These are phyloP conservation scores for Colletotrichum eleusines DNA, from an alignment of 2,329 filamentous ascomycete species.

Conservation along the genomic window DNA sequence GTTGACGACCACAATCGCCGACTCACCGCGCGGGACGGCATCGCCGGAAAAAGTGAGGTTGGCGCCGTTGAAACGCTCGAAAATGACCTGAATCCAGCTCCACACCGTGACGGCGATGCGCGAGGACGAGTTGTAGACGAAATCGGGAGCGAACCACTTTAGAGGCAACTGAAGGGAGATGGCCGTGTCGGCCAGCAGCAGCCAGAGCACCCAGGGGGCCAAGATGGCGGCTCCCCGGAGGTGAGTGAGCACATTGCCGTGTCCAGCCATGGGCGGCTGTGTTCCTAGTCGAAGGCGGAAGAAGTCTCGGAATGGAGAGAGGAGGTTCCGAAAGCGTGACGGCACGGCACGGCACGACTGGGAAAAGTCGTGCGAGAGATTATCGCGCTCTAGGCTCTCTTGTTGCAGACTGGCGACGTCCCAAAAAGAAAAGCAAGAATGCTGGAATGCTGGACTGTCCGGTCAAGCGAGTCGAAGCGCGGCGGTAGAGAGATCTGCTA, in stretches of 20 bases:
- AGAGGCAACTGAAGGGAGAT: conserved; percentile 63
- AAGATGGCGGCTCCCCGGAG: conserved; percentile 59
- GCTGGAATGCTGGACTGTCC: conserved; percentile 21
- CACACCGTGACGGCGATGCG: conserved; percentile 66
- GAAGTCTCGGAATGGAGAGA: neutral
- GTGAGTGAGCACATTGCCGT: conserved; percentile 48
- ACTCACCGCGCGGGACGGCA: conserved; percentile 64
- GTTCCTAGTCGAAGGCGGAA: neutral
- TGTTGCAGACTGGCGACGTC: neutral
- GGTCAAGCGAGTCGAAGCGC: conserved; percentile 14
- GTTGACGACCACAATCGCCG: conserved; percentile 70
- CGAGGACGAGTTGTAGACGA: conserved; percentile 67
- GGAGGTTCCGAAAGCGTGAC: conserved; percentile 29
- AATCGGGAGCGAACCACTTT: conserved; percentile 60
- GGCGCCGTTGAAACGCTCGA: conserved; percentile 66
- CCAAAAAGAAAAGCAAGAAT: conserved; percentile 19
- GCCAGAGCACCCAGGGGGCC: conserved; percentile 65
- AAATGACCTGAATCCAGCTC: conserved; percentile 69
- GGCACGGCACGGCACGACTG: neutral
- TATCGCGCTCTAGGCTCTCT: neutral
- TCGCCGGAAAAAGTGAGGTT: conserved; percentile 66
- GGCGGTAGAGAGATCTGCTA: conserved; percentile 23
- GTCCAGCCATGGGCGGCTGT: conserved; percentile 31
- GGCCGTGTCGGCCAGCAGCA: conserved; percentile 64
- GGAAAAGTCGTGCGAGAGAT: neutral